Evolutionary conservation across 345 rosid species (phyloP).

Genomic region (Brassica cretica): DNA sequence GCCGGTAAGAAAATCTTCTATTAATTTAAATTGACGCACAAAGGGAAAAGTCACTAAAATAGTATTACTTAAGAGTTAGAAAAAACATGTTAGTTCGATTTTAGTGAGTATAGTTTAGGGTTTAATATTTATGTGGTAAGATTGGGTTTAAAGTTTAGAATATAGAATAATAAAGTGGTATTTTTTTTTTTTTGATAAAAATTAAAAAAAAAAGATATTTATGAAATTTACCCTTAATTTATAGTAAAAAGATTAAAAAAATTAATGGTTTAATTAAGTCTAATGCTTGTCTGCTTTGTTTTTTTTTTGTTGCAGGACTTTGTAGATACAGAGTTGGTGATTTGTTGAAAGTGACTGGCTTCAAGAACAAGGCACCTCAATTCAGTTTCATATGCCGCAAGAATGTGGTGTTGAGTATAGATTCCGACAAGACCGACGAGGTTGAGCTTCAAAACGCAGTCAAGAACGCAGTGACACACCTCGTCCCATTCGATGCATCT

Average conservation of each 20-base stretch:
- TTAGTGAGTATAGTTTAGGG: background rate
- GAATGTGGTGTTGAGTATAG: conserved; percentile 89
- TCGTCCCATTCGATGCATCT: conserved; percentile 71
- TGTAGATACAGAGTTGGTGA: conserved; percentile 92
- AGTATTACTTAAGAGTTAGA: background rate
- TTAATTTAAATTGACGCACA: too few species aligned
- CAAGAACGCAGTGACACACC: conserved; percentile 75
- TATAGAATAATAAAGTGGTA: too few species aligned
- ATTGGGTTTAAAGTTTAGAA: too few species aligned
- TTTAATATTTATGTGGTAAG: background rate
- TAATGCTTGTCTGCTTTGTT: conserved; percentile 10
- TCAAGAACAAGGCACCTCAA: conserved; percentile 95
- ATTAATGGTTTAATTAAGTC: background rate
- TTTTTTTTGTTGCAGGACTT: conserved; percentile 51
- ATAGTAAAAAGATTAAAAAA: background rate
- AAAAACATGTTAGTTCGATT: background rate
- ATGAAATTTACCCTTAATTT: background rate
- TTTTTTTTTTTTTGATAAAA: too few species aligned
- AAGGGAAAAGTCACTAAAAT: too few species aligned
- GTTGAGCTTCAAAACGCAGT: conserved; percentile 94
- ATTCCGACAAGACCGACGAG: conserved; percentile 93
- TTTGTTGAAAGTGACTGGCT: conserved; percentile 83
- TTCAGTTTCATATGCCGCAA: conserved; percentile 94
- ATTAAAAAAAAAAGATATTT: too few species aligned
- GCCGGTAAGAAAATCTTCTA: conserved; percentile 53